Percentiles rank a stretch among this genome's conserved stretches.
phyloP scores from a whole-genome alignment of 1,139 yeast species.

The Scheffersomyces stambukii region DNA sequence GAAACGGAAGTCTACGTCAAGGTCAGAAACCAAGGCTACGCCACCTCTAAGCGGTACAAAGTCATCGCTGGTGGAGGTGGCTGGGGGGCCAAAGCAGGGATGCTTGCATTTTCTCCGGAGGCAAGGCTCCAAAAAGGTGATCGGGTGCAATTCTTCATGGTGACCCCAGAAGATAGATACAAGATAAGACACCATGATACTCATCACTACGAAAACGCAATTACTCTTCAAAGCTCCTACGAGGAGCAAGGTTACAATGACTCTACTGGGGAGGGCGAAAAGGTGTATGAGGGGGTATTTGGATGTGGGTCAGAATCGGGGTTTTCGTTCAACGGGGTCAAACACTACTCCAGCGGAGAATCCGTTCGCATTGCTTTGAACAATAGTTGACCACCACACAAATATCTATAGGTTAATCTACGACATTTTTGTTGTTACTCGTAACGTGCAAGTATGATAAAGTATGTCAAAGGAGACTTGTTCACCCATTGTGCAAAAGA shows the following conservation, averaged over 20 bases:
- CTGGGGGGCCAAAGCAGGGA: constrained; percentile 61
- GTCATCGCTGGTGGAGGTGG: constrained; percentile 66
- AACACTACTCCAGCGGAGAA: constrained; percentile 45
- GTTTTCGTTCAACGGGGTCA: constrained; percentile 31
- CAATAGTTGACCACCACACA: no score
- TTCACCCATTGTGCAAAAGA: constrained; percentile 32
- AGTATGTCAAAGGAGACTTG: constrained; percentile 60
- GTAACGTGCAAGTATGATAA: constrained; percentile 17
- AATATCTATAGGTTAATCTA: no score
- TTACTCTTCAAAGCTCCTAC: constrained; percentile 29
- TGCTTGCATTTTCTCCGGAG: constrained; percentile 56
- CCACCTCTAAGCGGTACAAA: constrained; percentile 30
- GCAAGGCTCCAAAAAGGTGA: constrained; percentile 45
- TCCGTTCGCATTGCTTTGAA: constrained; percentile 8
- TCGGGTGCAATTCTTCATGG: constrained; percentile 44
- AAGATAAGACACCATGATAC: constrained; percentile 4
- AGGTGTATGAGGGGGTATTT: constrained; percentile 21
- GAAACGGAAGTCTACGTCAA: constrained; percentile 46
- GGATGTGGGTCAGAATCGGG: constrained; percentile 50
- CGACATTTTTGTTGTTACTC: no score
- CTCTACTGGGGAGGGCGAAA: constrained; percentile 4
- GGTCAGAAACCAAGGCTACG: no score
- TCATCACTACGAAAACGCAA: constrained; percentile 6
- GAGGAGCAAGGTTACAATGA: constrained; percentile 23
- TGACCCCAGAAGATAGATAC: constrained; percentile 34